phyloP scores from a whole-genome alignment of 495 filamentous ascomycete species.

The Penicillium verhagenii region DNA sequence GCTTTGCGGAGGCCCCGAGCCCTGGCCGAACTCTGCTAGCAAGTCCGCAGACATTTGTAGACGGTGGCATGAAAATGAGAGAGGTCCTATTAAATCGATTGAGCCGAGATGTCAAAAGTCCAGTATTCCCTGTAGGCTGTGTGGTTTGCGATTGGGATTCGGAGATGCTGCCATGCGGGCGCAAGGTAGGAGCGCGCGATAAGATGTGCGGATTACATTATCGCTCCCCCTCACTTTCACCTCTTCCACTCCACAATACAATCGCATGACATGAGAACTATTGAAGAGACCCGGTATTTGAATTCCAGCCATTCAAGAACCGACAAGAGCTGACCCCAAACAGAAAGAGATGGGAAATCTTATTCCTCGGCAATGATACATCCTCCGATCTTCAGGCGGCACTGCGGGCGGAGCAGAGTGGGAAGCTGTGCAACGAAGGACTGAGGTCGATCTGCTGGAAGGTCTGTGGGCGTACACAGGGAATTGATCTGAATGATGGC shows the following conservation, averaged over 20 bases:
- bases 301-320: neutral
- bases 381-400: constrained; percentile 64
- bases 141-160: neutral
- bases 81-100: neutral
- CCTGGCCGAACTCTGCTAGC: constrained; percentile 64
- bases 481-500: neutral
- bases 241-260: constrained; percentile 15
- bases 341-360: constrained; percentile 64
- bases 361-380: constrained; percentile 57
- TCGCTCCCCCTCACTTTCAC: constrained; percentile 17
- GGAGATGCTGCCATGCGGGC: constrained; percentile 13
- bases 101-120: neutral
- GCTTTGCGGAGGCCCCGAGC: constrained; percentile 19
- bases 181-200: constrained; percentile 13
- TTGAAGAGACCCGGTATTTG: constrained; percentile 60
- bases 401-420: constrained; percentile 55
- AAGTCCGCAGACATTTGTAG: constrained; percentile 70
- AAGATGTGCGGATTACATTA: constrained; percentile 25
- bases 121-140: neutral
- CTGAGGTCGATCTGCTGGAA: constrained; percentile 94
- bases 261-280: constrained; percentile 56
- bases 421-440: constrained; percentile 65
- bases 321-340: constrained; percentile 2
- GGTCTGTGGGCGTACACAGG: constrained; percentile 43
- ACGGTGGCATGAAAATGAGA: constrained; percentile 10